Percentiles rank a stretch among this genome's conserved stretches.
Conservation (phyloP, 2,329 filamentous ascomycete genomes). For the Pseudogymnoascus sp. region DNA sequence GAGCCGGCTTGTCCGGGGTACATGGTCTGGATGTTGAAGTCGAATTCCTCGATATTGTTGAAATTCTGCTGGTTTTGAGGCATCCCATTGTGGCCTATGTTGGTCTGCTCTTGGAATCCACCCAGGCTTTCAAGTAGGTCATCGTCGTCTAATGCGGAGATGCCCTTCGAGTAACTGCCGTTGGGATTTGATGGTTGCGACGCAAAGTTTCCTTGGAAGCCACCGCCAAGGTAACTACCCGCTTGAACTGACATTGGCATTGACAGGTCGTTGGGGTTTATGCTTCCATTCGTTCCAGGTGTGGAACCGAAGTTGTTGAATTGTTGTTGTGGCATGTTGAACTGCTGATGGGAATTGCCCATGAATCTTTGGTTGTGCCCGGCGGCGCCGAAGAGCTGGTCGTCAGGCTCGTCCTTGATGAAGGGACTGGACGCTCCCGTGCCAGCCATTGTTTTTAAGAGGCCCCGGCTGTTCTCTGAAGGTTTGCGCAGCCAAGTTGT, state of each 20-base stretch:
- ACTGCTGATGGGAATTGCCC: conserved; percentile 24
- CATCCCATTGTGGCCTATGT: conserved; percentile 39
- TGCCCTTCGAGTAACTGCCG: conserved; percentile 69
- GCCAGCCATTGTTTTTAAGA: conserved; percentile 27
- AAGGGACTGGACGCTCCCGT: conserved; percentile 42
- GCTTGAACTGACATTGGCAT: conserved; percentile 49
- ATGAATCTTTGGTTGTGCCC: conserved; percentile 26
- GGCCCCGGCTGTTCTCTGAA: neutral
- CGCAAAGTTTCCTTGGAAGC: conserved; percentile 55
- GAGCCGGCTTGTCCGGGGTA: conserved; percentile 49
- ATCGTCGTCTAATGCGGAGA: conserved; percentile 77
- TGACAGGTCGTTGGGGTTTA: conserved; percentile 80
- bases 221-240: conserved; percentile 41
- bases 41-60: conserved; percentile 45
- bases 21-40: conserved; percentile 51
- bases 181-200: conserved; percentile 47
- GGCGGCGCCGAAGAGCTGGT: conserved; percentile 44
- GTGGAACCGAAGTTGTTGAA: conserved; percentile 29
- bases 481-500: conserved; percentile 11
- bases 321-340: conserved; percentile 40
- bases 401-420: conserved; percentile 63
- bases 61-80: conserved; percentile 51
- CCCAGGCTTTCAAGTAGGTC: conserved; percentile 73
- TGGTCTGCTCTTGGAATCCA: conserved; percentile 30
- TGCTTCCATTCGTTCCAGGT: conserved; percentile 41